Base-by-base conservation (phyloP, 306 rosid genomes). In the Acmispon strigosus region DNA sequence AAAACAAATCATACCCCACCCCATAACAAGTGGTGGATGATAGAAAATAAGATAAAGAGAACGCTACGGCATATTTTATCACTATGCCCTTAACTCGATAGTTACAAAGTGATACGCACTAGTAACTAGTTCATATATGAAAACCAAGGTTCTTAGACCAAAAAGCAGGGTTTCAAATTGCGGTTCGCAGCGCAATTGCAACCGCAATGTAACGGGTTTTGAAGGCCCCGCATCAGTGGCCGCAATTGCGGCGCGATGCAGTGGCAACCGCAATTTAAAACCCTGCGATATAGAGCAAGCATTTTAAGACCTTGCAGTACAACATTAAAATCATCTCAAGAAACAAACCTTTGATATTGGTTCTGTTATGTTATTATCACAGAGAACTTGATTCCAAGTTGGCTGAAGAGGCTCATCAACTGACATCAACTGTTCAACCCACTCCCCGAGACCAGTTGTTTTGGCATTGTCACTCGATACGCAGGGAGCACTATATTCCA, bases 351-450 rank as follows among this genome's bases (percentile, higher is more conserved):
- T 70, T 29, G 78, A 62, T 69, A 66, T 78, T 49, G 91, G 85
- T 77, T 81, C 89, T 43, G 76, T 69, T 19, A 60, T 66, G 69
- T 66, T 67, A 56, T 56, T 83, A 76, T 81, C 89, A 65, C 57
- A 43, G 10, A 88, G 88, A 62, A 93, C 84, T 59, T 87, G 94
- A 76, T 60, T 76, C 92, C 93, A 93, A 76, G 79, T 83, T 24
- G 85, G 87, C 4, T 78, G 67, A 47, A 51, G 74, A 82, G 83
- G 64, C 59, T 83, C 97, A 75, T 88, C 85, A 57, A 68, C 84
- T 0, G 90, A 78, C 78, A 88, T 88, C 58, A 86, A 79, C 60
- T 72, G 89, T 73, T 84, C 96, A 54, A 81, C 86, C 98, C 96
- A 90, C 71, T 86, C 92, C 86, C 84, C 80, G 59, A 75, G 80